These are phyloP conservation scores for Papiliotrema nemorosa DNA, from an alignment of 1,284 basidiomycete species.

Conservation along the genomic window DNA sequence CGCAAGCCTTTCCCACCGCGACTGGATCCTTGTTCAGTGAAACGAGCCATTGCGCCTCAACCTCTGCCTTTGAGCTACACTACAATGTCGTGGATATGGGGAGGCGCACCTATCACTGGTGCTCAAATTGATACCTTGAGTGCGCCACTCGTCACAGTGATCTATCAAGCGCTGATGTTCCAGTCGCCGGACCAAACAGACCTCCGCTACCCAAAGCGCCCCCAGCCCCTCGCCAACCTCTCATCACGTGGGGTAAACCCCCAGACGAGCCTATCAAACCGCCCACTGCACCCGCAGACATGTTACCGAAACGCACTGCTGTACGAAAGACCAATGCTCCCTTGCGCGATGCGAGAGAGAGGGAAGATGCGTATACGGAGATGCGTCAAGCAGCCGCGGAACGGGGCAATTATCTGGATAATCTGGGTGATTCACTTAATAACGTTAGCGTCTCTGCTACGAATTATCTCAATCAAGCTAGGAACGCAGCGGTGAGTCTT, in stretches of 20 bases:
- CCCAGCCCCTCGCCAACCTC: constrained; percentile 33
- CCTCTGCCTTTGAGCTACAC: constrained; percentile 38
- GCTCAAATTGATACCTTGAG: constrained; percentile 43
- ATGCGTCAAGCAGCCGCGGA: constrained; percentile 36
- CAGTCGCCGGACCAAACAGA: constrained; percentile 46
- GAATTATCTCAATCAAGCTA: constrained; percentile 37
- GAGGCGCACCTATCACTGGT: constrained; percentile 45
- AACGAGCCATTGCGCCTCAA: constrained; percentile 35
- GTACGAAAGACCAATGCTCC: constrained; percentile 25
- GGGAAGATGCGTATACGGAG: constrained; percentile 45
- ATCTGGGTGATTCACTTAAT: constrained; percentile 38
- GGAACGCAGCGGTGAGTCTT: constrained; percentile 38
- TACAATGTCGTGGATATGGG: constrained; percentile 48
- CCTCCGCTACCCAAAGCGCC: constrained; percentile 31
- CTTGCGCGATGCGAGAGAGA: constrained; percentile 28
- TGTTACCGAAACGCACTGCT: constrained; percentile 26
- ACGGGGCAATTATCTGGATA: constrained; percentile 34
- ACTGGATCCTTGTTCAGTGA: constrained; percentile 37
- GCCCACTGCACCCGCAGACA: constrained; percentile 12
- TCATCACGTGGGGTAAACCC: constrained; percentile 44
- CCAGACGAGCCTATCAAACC: constrained; percentile 22
- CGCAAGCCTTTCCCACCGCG: constrained; percentile 47
- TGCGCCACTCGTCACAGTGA: constrained; percentile 11
- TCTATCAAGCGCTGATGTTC: background rate
- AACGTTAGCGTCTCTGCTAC: constrained; percentile 32